Evolutionary conservation across 1,139 yeast genomes (phyloP).

Genomic region (Kodamaea anthophila): DNA sequence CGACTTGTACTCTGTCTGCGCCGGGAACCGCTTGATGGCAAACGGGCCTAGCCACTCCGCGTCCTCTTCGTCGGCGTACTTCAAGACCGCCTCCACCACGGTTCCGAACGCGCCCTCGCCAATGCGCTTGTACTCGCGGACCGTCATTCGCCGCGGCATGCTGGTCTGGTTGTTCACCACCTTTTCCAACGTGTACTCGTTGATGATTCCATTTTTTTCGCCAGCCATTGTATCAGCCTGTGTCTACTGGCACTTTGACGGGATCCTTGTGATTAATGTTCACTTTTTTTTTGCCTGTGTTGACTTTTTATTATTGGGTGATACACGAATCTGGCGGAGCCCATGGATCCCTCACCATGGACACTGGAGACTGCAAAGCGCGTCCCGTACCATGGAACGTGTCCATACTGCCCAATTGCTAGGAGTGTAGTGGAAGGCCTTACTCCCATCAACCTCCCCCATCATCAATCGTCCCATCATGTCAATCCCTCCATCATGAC

Average conservation of each 20-base stretch:
- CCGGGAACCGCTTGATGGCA: slow-evolving; percentile 78
- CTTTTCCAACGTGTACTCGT: slow-evolving; percentile 38
- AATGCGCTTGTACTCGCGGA: slow-evolving; percentile 64
- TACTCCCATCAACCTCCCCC: too few species aligned
- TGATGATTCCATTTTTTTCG: slow-evolving; percentile 7
- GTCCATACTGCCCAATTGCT: too few species aligned
- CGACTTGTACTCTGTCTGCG: slow-evolving; percentile 77
- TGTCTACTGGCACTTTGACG: neutral
- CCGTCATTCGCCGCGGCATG: slow-evolving; percentile 52
- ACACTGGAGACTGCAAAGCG: too few species aligned
- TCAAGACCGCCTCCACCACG: slow-evolving; percentile 65
- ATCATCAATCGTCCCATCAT: too few species aligned
- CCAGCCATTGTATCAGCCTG: slow-evolving; percentile 6
- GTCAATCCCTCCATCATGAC: too few species aligned
- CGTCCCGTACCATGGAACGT: too few species aligned
- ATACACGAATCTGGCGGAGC: too few species aligned
- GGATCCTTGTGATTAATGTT: slow-evolving; percentile 2
- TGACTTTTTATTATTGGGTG: neutral
- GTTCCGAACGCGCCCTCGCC: slow-evolving; percentile 88
- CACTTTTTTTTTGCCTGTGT: slow-evolving; percentile 4
- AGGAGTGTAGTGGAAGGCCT: too few species aligned
- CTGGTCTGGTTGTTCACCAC: slow-evolving; percentile 59
- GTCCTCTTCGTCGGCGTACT: slow-evolving; percentile 16
- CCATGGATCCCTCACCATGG: too few species aligned
- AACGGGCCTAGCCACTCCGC: slow-evolving; percentile 65